Conservation (phyloP, 371 early-diverging fungal species). For the Zancudomyces culisetae region DNA sequence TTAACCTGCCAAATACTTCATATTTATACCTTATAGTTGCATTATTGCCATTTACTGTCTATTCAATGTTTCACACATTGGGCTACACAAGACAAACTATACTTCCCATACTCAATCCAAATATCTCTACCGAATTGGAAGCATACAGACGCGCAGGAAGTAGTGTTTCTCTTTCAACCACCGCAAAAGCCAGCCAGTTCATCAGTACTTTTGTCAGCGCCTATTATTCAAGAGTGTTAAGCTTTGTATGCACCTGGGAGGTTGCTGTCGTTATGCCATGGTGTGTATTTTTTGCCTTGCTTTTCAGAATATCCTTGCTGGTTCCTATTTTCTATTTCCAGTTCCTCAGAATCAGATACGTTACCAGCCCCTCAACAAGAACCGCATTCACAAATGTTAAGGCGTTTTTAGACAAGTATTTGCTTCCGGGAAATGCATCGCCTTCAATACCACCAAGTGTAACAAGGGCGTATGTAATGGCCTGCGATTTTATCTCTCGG, state of each 20-base stretch:
- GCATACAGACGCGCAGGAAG: slow-evolving; percentile 8
- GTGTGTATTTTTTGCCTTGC: slow-evolving; percentile 40
- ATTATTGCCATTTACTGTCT: slow-evolving; percentile 62
- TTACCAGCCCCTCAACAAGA: slow-evolving; percentile 45
- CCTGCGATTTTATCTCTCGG: slow-evolving; percentile 29
- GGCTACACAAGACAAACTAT: slow-evolving; percentile 55
- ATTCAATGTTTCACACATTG: slow-evolving; percentile 66
- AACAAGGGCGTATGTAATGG: slow-evolving; percentile 30
- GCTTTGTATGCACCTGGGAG: slow-evolving; percentile 56
- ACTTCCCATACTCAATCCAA: slow-evolving; percentile 48
- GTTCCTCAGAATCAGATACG: slow-evolving; percentile 70
- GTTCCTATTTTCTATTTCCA: slow-evolving; percentile 59
- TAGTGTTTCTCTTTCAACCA: slow-evolving; percentile 6
- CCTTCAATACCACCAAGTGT: slow-evolving; percentile 37
- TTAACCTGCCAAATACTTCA: too few relatives aligned
- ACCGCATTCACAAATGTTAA: slow-evolving; percentile 38
- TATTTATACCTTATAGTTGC: too few relatives aligned
- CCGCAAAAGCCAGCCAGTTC: slow-evolving; percentile 29
- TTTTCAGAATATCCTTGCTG: slow-evolving; percentile 44
- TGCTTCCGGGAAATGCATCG: slow-evolving; percentile 33
- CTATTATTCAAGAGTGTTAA: slow-evolving; percentile 51
- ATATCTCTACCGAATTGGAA: slow-evolving; percentile 22
- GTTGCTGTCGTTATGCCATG: slow-evolving; percentile 55
- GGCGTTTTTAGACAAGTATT: slow-evolving; percentile 26
- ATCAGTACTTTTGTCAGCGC: slow-evolving; percentile 42